These are phyloP conservation scores for Penicillium concentricum DNA, from an alignment of 2,329 filamentous ascomycete species.

Conservation along the genomic window DNA sequence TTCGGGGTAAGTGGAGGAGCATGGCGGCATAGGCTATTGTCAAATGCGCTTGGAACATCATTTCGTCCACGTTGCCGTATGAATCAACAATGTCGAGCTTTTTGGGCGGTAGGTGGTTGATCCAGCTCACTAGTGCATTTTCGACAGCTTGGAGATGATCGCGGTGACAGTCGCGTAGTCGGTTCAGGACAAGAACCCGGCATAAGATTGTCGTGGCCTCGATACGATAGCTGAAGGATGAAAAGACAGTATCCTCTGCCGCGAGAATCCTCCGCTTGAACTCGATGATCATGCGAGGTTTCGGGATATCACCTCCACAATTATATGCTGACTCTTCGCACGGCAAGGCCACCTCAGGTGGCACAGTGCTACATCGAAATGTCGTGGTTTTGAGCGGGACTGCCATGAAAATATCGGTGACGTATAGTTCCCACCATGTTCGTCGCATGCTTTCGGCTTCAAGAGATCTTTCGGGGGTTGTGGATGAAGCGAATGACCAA, in stretches of 20 bases:
- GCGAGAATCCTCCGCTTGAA: slow-evolving; percentile 63
- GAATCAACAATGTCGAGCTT: slow-evolving; percentile 69
- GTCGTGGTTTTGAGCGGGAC: slow-evolving; percentile 52
- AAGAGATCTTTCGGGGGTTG: slow-evolving; percentile 51
- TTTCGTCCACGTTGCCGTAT: slow-evolving; percentile 71
- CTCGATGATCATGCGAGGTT: slow-evolving; percentile 56
- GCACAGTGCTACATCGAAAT: slow-evolving; percentile 68
- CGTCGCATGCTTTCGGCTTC: slow-evolving; percentile 79
- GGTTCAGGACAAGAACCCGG: slow-evolving; percentile 59
- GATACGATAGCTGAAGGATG: slow-evolving; percentile 80
- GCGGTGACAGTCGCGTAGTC: slow-evolving; percentile 40
- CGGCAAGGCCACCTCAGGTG: slow-evolving; percentile 67
- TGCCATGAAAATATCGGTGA: slow-evolving; percentile 76
- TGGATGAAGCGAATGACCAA: slow-evolving; percentile 53
- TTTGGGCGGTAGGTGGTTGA: slow-evolving; percentile 67
- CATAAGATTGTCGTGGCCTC: slow-evolving; percentile 75
- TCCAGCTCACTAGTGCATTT: slow-evolving; percentile 66
- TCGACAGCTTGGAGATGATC: slow-evolving; percentile 60
- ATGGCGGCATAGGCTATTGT: slow-evolving; percentile 54
- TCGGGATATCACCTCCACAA: slow-evolving; percentile 54
- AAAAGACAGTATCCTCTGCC: slow-evolving; percentile 67
- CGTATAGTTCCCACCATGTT: slow-evolving; percentile 83
- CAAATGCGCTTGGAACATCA: slow-evolving; percentile 41
- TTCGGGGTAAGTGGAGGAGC: slow-evolving; percentile 72
- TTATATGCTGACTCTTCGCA: slow-evolving; percentile 68